Conservation (phyloP, 2,329 filamentous ascomycete genomes). For the Penicillium occitanis region DNA sequence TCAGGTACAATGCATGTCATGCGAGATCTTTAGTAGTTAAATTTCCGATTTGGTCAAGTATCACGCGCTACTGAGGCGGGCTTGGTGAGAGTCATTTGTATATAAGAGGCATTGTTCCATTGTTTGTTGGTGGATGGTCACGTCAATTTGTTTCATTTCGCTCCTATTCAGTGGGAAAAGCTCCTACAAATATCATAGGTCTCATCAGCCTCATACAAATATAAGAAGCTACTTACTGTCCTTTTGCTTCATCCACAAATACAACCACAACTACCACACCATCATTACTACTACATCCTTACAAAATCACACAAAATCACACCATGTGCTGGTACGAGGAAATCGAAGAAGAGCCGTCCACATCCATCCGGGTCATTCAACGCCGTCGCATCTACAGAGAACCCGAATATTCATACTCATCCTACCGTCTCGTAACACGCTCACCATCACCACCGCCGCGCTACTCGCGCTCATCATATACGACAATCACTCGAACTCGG, state of each 20-base stretch:
- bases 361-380: constrained; percentile 18
- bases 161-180: no score
- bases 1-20: constrained; percentile 16
- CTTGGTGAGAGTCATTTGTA: background rate
- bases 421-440: background rate
- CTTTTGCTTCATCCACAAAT: background rate
- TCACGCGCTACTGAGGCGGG: background rate
- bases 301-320: background rate
- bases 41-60: background rate
- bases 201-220: background rate
- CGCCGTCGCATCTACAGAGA: constrained; percentile 16
- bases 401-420: background rate
- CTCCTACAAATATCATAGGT: background rate
- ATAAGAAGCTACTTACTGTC: background rate
- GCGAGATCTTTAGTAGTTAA: background rate
- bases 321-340: constrained; percentile 21
- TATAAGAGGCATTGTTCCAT: background rate
- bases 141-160: background rate
- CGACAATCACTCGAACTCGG: constrained; percentile 20
- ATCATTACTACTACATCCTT: background rate
- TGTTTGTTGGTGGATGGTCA: background rate
- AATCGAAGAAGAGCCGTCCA: constrained; percentile 11
- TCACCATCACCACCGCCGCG: background rate
- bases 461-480: constrained; percentile 16
- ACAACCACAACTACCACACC: background rate